Evolutionary conservation across 83 land plant genomes (phyloP), one percentile per base, ranked within the genome.

Genomic region (Isoetes engelmannii): DNA sequence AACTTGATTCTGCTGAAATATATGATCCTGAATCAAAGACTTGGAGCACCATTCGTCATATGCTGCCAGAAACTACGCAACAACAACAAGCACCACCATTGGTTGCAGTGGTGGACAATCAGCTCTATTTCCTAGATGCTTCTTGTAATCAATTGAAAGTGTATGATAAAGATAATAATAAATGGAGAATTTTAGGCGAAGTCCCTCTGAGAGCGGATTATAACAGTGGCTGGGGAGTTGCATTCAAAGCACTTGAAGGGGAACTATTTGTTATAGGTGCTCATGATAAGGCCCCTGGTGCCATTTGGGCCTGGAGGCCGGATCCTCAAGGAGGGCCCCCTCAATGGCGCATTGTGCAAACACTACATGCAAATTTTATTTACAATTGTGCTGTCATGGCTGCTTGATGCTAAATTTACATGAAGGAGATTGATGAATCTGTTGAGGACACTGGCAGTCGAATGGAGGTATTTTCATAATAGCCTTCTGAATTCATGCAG

Each of bases 191-290:
- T 15, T 43, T 84, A n/a, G 84, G 86, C 6, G 46, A 54, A 10
- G 73, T 64, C 12, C 87, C 87, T 4, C 78, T 84, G 7, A 45
- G 78, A 56, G 84, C 87, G 44, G 82, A 74, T 65, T 44, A 15
- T 17, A 63, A 47, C 45, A 69, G 72, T 56, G 87, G 87, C 7
- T 84, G 87, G 87, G 87, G 87, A 0, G 74, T 84, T 10, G 87
- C 87, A 13, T 82, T 84, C 78, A 82, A 84, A 61, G 74, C 84
- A 9, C 57, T 77, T 37, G 84, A 59, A 42, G 62, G 62, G 18
- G 62, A 59, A 4, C 62, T 59, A 0, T 59, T 18, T 18, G 62
- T 59, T 8, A 18, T 59, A 8, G 62, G 62, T 12, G 62, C 28
- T 12, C 62, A 59, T 8, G 62, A 59, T 18, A 42, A 18, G 8